A percentile compares a stretch with the other conserved stretches of the same genome.
Evolutionary conservation across 805 yeast genomes (phyloP).

Genomic region (Torulaspora delbrueckii): DNA sequence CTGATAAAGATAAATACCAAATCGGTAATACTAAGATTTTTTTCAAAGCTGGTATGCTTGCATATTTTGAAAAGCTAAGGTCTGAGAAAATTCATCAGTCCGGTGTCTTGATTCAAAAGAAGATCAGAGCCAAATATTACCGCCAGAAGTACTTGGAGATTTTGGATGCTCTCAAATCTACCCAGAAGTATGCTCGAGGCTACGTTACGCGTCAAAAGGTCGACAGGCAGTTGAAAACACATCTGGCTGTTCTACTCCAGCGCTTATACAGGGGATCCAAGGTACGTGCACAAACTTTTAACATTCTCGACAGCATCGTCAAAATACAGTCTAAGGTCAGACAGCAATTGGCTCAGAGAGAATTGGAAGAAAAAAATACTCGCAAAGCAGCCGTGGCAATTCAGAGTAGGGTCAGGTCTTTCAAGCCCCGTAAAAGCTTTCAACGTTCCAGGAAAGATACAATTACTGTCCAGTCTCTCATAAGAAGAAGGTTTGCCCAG

Average conservation of each 20-base stretch:
- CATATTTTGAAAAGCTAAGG: constrained; percentile 80
- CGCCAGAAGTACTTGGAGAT: constrained; percentile 57
- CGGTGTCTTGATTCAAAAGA: constrained; percentile 81
- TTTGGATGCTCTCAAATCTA: constrained; percentile 47
- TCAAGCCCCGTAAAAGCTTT: constrained; percentile 52
- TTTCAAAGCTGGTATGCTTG: constrained; percentile 95
- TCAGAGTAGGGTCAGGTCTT: constrained; percentile 72
- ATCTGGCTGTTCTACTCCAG: constrained; percentile 73
- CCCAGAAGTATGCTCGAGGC: constrained; percentile 68
- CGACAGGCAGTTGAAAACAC: constrained; percentile 50
- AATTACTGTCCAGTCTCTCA: constrained; percentile 67
- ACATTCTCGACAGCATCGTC: constrained; percentile 32
- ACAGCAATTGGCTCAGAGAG: constrained; percentile 49
- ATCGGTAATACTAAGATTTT: constrained; percentile 90
- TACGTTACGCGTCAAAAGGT: constrained; percentile 51
- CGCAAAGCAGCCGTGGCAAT: constrained; percentile 62
- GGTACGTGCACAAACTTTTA: constrained; percentile 38
- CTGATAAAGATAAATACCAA: constrained; percentile 69
- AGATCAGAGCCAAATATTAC: constrained; percentile 59
- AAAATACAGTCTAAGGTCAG: constrained; percentile 50
- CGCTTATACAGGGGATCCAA: constrained; percentile 53
- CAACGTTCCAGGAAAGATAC: constrained; percentile 48
- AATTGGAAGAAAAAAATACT: constrained; percentile 46
- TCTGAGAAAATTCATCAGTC: constrained; percentile 67
- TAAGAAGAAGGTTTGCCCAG: constrained; percentile 72